phyloP scores from a whole-genome alignment of 1,284 basidiomycete species.

The Ustilago trichophora region DNA sequence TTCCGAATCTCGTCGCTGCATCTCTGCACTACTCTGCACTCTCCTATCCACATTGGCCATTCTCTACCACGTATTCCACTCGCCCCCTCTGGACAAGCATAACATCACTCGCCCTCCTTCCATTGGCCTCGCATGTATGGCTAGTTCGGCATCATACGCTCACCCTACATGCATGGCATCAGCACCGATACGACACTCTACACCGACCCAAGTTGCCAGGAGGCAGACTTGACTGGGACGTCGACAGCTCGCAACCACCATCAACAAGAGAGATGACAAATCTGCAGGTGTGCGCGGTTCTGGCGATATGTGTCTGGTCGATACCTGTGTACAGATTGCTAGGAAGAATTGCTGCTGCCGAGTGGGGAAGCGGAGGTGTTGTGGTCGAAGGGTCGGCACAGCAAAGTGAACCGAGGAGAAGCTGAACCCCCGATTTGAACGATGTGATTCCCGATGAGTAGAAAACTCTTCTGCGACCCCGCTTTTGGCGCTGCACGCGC shows the following conservation, averaged over 20 bases:
- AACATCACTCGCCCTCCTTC: constrained; percentile 11
- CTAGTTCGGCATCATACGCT: constrained; percentile 33
- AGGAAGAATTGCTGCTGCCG: constrained; percentile 30
- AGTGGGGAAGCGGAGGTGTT: constrained; percentile 34
- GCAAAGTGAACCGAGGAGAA: neutral
- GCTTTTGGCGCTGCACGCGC: neutral
- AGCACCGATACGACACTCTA: constrained; percentile 32
- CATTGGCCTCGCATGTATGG: constrained; percentile 27
- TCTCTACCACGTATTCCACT: constrained; percentile 1
- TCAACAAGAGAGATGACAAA: constrained; percentile 19
- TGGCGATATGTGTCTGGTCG: constrained; percentile 35
- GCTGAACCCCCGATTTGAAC: too few species aligned
- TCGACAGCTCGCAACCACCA: constrained; percentile 11
- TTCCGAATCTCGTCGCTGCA: constrained; percentile 6
- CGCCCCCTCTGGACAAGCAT: neutral
- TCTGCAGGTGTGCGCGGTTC: constrained; percentile 34
- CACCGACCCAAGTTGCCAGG: constrained; percentile 31
- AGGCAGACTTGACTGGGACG: constrained; percentile 42
- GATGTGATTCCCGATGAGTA: too few species aligned
- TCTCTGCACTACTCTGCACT: constrained; percentile 16
- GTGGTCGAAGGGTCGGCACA: constrained; percentile 1
- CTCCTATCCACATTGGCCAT: constrained; percentile 21
- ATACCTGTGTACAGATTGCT: constrained; percentile 40
- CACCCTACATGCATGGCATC: constrained; percentile 27
- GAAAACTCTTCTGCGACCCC: too few species aligned